Evolutionary conservation across 2,329 filamentous ascomycete species (phyloP).

Genomic region (Neocucurbitaria cava): DNA sequence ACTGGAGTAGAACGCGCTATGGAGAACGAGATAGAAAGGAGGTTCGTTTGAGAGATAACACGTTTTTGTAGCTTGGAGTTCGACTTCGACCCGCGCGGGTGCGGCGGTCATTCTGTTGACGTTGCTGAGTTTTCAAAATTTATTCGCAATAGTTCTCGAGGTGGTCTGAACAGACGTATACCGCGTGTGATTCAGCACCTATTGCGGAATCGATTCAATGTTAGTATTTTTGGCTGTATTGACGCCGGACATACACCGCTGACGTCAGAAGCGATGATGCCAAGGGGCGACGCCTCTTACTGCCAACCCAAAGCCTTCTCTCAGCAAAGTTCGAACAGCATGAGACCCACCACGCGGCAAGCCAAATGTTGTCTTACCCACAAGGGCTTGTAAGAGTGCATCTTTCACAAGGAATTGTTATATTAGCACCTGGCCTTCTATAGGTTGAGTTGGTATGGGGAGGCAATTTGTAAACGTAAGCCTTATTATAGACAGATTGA

Average conservation of each 20-base stretch:
- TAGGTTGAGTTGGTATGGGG: too few species aligned
- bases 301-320: too few species aligned
- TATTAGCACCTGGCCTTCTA: too few species aligned
- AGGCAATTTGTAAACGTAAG: too few species aligned
- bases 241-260: not conserved
- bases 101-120: not conserved
- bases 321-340: too few species aligned
- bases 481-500: too few species aligned
- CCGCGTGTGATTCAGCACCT: not conserved
- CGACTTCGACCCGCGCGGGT: not conserved
- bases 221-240: not conserved
- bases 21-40: slow-evolving; percentile 6
- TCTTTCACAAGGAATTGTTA: too few species aligned
- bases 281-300: too few species aligned
- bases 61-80: slow-evolving; percentile 6
- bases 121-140: not conserved
- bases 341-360: too few species aligned
- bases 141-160: not conserved
- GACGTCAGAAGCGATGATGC: not conserved
- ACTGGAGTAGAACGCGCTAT: not conserved
- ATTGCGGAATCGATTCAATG: not conserved
- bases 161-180: not conserved
- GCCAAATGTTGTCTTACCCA: too few species aligned
- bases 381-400: too few species aligned
- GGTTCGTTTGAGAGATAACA: slow-evolving; percentile 13